Conservation (phyloP, 2,329 filamentous ascomycete genomes). For the Sclerotinia minor region DNA sequence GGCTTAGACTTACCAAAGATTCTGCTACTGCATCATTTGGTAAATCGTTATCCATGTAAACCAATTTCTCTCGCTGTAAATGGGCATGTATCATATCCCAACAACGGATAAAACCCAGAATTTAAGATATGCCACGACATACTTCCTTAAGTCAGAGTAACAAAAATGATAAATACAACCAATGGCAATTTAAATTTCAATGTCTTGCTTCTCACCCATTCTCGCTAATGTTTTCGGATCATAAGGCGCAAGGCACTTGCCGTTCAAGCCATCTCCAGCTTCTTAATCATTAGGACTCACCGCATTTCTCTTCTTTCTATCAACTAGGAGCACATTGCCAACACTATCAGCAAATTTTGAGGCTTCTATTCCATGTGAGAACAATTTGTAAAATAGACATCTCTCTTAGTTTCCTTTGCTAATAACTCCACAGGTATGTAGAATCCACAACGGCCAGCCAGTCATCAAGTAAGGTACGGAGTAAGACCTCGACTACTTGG, state of each 20-base stretch:
- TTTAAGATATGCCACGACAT: neutral
- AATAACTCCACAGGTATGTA: neutral
- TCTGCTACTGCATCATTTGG: neutral
- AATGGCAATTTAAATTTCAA: neutral
- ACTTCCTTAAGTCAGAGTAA: neutral
- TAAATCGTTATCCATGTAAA: neutral
- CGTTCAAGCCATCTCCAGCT: constrained; percentile 6
- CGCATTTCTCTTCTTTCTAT: neutral
- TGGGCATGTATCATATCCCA: constrained; percentile 15
- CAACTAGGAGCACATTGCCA: neutral
- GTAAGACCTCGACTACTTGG: neutral
- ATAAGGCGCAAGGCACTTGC: constrained; percentile 17
- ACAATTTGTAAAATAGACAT: neutral
- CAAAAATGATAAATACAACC: neutral
- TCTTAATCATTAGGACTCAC: neutral
- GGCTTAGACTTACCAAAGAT: neutral
- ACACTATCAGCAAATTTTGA: neutral
- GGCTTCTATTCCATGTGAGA: neutral
- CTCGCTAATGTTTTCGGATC: neutral
- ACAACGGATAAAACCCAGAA: constrained; percentile 6
- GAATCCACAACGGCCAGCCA: neutral
- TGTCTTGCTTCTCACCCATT: constrained; percentile 1
- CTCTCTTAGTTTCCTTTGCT: neutral
- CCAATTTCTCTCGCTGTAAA: neutral
- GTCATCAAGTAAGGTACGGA: neutral